Base-by-base conservation (phyloP, 768 basidiomycete species). In the Flagelloscypha sp. region DNA sequence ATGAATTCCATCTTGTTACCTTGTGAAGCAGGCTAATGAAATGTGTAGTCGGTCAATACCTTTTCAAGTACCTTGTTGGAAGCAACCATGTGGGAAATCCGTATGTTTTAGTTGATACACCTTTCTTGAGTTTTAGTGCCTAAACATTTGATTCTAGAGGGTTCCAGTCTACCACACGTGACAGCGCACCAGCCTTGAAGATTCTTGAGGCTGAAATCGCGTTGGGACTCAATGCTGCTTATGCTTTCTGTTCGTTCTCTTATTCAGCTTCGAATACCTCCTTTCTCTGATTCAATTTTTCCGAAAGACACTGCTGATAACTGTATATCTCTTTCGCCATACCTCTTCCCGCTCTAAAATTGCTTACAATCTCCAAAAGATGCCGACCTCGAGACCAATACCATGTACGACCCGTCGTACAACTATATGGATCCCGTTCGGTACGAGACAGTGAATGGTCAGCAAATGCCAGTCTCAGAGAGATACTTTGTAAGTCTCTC, bases 1-100 rank as follows among this genome's bases (percentile, higher is more conserved):
- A 24, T 12, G 8, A 13, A 19, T 12, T 6, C 11, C n/a, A 30
- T 17, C 0, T 4, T 5, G 9, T 11, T 16, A 16, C 17, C 16
- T 9, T 11, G 21, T 5, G 25, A 23, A 6, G 28, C 9, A 76
- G 76, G 76, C 37, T 78, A 78, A 17, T 75, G n/a, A n/a, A n/a
- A 68, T 37, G 63, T 79, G 6, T 79, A 77, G 62, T 79, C 7
- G 76, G 75, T 3, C 63, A 70, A 24, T 79, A 76, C 59, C 55
- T 82, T 28, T 73, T 76, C 43, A 64, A 65, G 33, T 76, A 63
- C 47, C 62, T 82, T 16, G 63, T 66, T 6, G 77, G 74, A 6
- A 57, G 61, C 1, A 52, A 60, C 16, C n/a, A n/a, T n/a, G 56
- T 72, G 24, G 71, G 67, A 3, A 68, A 69, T 41, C 64, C 72